Conservation (phyloP, 768 basidiomycete species). For the Amanita exitialis region DNA sequence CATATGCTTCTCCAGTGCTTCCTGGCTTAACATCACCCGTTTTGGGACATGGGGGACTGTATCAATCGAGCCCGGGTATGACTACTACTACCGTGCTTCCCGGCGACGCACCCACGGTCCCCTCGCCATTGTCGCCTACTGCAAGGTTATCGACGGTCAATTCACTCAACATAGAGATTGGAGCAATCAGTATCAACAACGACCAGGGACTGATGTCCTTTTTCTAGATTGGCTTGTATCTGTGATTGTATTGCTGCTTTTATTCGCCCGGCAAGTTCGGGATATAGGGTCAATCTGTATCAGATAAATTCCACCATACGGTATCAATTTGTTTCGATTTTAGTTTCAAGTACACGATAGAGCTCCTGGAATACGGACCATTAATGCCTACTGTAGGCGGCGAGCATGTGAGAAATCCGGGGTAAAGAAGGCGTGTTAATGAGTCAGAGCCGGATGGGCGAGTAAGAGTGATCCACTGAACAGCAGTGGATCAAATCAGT, state of each 20-base stretch:
- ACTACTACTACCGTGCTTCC: constrained; percentile 14
- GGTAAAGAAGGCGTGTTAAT: background rate
- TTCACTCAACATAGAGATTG: constrained; percentile 38
- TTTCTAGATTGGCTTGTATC: constrained; percentile 21
- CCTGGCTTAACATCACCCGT: constrained; percentile 18
- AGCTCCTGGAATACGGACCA: background rate
- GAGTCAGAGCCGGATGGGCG: background rate
- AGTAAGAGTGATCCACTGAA: constrained; percentile 3
- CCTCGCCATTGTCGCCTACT: constrained; percentile 17
- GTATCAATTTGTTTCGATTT: background rate
- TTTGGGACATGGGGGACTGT: constrained; percentile 17
- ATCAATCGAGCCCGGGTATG: constrained; percentile 14
- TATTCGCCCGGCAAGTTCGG: constrained; percentile 5
- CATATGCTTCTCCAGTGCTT: constrained; percentile 25
- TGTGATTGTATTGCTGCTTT: constrained; percentile 2
- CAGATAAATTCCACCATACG: background rate
- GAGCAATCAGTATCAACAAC: constrained; percentile 29
- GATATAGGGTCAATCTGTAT: background rate
- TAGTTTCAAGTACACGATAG: background rate
- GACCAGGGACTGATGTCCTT: constrained; percentile 40
- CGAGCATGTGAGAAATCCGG: background rate
- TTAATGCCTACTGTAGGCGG: background rate
- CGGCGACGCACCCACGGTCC: constrained; percentile 18
- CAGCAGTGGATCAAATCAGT: constrained; percentile 6
- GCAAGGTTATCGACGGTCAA: constrained; percentile 35